Conservation (phyloP, 495 filamentous ascomycete genomes). For the Xylaria intraflava region DNA sequence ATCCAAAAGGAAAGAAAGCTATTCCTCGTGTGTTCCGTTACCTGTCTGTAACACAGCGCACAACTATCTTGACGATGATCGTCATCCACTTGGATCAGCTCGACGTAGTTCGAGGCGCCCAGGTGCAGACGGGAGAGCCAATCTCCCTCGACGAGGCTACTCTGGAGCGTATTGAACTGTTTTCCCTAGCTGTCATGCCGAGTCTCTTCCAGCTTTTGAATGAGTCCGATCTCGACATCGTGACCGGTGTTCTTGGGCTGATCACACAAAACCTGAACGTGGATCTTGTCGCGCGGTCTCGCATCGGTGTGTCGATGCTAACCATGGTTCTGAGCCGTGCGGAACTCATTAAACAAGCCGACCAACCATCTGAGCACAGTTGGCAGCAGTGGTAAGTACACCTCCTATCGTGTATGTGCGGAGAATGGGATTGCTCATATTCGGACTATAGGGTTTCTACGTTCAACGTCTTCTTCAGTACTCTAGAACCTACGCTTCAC, state of each 20-base stretch:
- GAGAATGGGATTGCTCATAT: constrained; percentile 9
- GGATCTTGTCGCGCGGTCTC: constrained; percentile 68
- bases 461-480: constrained; percentile 82
- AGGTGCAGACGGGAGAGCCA: constrained; percentile 60
- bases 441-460: constrained; percentile 43
- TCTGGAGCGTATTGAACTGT: constrained; percentile 88
- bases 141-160: constrained; percentile 58
- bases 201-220: constrained; percentile 81
- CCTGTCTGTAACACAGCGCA: constrained; percentile 82
- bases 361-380: constrained; percentile 58
- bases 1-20: constrained; percentile 91
- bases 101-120: constrained; percentile 76
- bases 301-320: constrained; percentile 79
- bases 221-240: constrained; percentile 82
- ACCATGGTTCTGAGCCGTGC: constrained; percentile 94
- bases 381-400: constrained; percentile 74
- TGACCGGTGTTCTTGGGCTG: constrained; percentile 79
- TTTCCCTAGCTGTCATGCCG: constrained; percentile 79
- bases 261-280: constrained; percentile 77
- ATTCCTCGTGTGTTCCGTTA: constrained; percentile 93
- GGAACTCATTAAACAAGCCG: constrained; percentile 81
- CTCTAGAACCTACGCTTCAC: constrained; percentile 71
- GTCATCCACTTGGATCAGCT: constrained; percentile 87
- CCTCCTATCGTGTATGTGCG: not conserved
- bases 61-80: constrained; percentile 91